Percentiles rank a stretch among this genome's conserved stretches.
These are phyloP conservation scores for Xerocomus minutiporus DNA, from an alignment of 1,284 basidiomycete genomes.

Conservation along the genomic window DNA sequence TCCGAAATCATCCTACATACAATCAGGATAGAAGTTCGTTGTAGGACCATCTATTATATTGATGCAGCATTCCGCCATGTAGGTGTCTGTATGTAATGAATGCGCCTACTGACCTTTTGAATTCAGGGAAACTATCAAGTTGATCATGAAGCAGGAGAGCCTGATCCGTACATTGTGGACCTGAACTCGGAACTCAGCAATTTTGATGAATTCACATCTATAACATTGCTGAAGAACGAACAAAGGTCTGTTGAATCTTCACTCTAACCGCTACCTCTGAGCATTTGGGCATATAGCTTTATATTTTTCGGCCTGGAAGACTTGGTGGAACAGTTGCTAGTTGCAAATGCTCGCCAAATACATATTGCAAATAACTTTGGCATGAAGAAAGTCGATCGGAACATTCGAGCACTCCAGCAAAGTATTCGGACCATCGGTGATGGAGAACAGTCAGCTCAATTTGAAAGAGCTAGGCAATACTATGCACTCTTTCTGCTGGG, in stretches of 20 bases:
- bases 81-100: slow-evolving; percentile 18
- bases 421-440: slow-evolving; percentile 78
- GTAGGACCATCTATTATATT: slow-evolving; percentile 80
- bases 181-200: slow-evolving; percentile 79
- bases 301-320: slow-evolving; percentile 84
- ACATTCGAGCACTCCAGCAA: slow-evolving; percentile 91
- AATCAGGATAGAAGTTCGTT: slow-evolving; percentile 85
- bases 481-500: slow-evolving; percentile 74
- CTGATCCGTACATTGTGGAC: slow-evolving; percentile 87
- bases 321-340: slow-evolving; percentile 81
- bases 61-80: slow-evolving; percentile 75
- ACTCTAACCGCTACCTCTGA: neutral
- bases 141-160: slow-evolving; percentile 81
- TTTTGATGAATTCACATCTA: slow-evolving; percentile 68
- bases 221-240: slow-evolving; percentile 59
- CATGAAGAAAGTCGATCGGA: slow-evolving; percentile 84
- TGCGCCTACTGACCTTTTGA: slow-evolving; percentile 3
- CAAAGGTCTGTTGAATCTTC: slow-evolving; percentile 50
- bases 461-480: slow-evolving; percentile 75
- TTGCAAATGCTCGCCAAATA: slow-evolving; percentile 72
- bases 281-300: slow-evolving; percentile 49
- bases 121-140: slow-evolving; percentile 77
- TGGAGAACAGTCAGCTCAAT: slow-evolving; percentile 58
- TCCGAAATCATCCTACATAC: slow-evolving; percentile 85
- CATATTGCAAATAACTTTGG: slow-evolving; percentile 73